A percentile compares a stretch with the other conserved stretches of the same genome.
These are phyloP conservation scores for Cystobasidium ongulense DNA, from an alignment of 768 basidiomycete species.

Conservation along the genomic window DNA sequence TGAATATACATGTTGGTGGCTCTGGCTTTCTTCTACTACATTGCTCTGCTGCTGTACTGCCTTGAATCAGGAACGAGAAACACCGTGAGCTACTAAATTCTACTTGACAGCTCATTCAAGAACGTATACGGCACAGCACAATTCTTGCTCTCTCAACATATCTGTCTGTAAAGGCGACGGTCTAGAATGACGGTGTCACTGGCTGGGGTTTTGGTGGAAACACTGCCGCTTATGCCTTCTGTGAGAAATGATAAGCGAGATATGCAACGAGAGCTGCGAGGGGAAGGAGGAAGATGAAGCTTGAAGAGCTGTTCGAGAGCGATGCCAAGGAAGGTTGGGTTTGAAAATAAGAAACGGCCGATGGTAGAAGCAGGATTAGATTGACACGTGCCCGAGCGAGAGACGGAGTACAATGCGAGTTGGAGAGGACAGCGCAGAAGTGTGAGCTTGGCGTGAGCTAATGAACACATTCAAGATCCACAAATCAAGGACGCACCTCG, in stretches of 20 bases:
- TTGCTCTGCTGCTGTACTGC: too few relatives aligned
- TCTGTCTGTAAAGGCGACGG: too few relatives aligned
- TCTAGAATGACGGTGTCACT: too few relatives aligned
- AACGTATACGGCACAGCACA: too few relatives aligned
- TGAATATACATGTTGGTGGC: too few relatives aligned
- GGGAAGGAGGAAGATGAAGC: constrained; percentile 13
- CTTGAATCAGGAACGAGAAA: too few relatives aligned
- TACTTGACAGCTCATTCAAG: too few relatives aligned
- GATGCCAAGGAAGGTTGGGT: background rate
- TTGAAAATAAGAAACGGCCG: background rate
- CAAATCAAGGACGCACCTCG: background rate
- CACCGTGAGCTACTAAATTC: too few relatives aligned
- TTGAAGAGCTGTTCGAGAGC: background rate
- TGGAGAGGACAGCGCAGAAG: background rate
- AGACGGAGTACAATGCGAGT: background rate
- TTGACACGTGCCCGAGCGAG: background rate
- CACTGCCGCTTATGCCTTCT: background rate
- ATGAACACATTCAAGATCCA: background rate
- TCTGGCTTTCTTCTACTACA: too few relatives aligned
- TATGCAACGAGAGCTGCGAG: constrained; percentile 25
- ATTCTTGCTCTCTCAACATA: too few relatives aligned
- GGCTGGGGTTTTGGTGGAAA: background rate
- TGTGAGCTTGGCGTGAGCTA: background rate
- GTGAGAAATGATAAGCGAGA: constrained; percentile 22
- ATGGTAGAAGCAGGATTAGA: too few relatives aligned